Percentiles rank a stretch among this genome's conserved stretches.
Conservation (phyloP, 2,329 filamentous ascomycete genomes). For the Sporothrix mexicana region DNA sequence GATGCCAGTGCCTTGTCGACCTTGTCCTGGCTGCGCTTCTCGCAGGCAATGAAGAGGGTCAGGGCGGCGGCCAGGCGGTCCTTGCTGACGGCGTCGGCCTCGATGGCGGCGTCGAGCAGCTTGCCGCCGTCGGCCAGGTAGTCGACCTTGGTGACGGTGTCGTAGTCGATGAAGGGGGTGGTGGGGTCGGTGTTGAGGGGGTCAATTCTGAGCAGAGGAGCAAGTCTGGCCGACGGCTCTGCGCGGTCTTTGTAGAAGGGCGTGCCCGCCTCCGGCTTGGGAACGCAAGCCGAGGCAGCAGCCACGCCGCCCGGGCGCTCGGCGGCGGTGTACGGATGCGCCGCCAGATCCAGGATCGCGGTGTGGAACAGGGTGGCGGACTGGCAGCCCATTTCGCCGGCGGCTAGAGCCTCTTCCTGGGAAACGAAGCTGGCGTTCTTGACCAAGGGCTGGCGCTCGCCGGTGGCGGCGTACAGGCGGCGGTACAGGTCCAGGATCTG, state of each 20-base stretch:
- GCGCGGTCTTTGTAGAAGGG: constrained; percentile 48
- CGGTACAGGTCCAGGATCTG: constrained; percentile 57
- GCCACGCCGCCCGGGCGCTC: constrained; percentile 45
- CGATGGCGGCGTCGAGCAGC: constrained; percentile 51
- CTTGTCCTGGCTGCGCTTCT: constrained; percentile 42
- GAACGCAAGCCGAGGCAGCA: constrained; percentile 41
- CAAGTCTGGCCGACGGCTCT: constrained; percentile 47
- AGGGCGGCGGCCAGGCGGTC: constrained; percentile 50
- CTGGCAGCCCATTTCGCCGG: constrained; percentile 54
- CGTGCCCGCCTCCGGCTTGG: constrained; percentile 45
- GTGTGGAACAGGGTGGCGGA: constrained; percentile 52
- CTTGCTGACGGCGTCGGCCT: constrained; percentile 47
- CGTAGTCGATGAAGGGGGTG: constrained; percentile 40
- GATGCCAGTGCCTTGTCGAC: constrained; percentile 42
- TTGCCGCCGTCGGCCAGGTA: constrained; percentile 54
- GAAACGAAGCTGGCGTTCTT: constrained; percentile 56
- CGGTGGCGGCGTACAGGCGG: constrained; percentile 53
- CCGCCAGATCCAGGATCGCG: constrained; percentile 47
- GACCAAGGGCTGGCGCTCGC: constrained; percentile 55
- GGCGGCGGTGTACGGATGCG: constrained; percentile 44
- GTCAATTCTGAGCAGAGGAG: constrained; percentile 47
- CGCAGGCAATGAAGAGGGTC: constrained; percentile 47
- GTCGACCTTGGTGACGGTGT: constrained; percentile 48
- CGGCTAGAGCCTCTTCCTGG: constrained; percentile 52
- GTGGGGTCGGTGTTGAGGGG: constrained; percentile 42